These are phyloP conservation scores for Mayamaea pseudoterrestris DNA, from an alignment of 108 stramenopile genomes.

Conservation along the genomic window DNA sequence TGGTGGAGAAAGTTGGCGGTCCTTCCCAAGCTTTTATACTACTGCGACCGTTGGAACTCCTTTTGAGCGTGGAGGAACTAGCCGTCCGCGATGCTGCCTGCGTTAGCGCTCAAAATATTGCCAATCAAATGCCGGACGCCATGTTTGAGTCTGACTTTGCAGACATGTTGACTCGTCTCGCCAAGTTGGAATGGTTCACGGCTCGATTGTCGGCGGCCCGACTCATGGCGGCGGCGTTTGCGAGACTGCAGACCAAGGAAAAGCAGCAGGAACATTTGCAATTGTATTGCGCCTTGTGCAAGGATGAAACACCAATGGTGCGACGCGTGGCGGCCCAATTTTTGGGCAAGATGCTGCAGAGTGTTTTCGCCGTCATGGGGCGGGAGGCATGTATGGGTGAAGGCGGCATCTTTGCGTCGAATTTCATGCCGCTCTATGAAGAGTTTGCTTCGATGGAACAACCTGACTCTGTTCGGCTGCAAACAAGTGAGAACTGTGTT, in stretches of 20 bases:
- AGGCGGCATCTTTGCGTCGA: conserved; percentile 26
- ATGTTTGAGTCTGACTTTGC: conserved; percentile 51
- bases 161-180: conserved; percentile 72
- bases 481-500: conserved; percentile 85
- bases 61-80: conserved; percentile 79
- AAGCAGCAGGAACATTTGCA: conserved; percentile 32
- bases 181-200: conserved; percentile 95
- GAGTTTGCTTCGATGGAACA: conserved; percentile 84
- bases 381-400: conserved; percentile 20
- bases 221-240: conserved; percentile 65
- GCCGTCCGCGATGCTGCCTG: conserved; percentile 70
- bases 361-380: conserved; percentile 39
- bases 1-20: conserved; percentile 63
- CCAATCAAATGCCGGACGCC: conserved; percentile 34
- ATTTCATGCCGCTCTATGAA: conserved; percentile 65
- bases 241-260: conserved; percentile 16
- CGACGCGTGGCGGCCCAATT: conserved; percentile 75
- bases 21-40: conserved; percentile 34
- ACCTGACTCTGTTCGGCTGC: conserved; percentile 89
- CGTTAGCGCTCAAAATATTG: conserved; percentile 26
- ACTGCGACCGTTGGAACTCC: conserved; percentile 79
- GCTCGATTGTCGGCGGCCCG: conserved; percentile 84
- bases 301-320: conserved; percentile 95
- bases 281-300: conserved; percentile 65
- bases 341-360: conserved; percentile 58